Evolutionary conservation across 2,329 filamentous ascomycete genomes (phyloP), one percentile per base, ranked within the genome.

Genomic region (Claviceps spartinae): DNA sequence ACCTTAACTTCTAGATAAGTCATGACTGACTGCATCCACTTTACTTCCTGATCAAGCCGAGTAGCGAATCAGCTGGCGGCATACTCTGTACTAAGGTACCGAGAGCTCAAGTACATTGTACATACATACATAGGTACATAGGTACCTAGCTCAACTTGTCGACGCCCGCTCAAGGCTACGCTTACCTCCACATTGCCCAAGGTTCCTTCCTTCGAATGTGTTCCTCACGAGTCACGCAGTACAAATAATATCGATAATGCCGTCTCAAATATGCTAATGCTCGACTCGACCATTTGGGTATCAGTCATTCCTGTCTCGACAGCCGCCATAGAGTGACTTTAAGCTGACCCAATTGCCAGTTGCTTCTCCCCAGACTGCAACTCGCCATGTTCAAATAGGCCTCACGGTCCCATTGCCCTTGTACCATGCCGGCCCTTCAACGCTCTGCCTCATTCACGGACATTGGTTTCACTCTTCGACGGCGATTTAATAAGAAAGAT

Each of bases 391-490:
- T 30, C 16, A 24, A 41, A 37, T 37, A 20, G 18, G 22, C 5
- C 34, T 22, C 34, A 38, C n/a, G n/a, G 9, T 18, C 41, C 14
- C 13, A 24, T 47, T 6, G 26, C 44, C 9, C 50, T 43, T 49
- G 42, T 60, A 55, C 56, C 53, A 73, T 72, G 70, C 65, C 71
- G 52, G 60, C 63, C 47, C 64, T 77, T 50, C 63, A 68, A 43
- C 69, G 73, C 57, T 67, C 66, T 48, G 69, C 70, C 53, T 79
- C 76, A 44, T 74, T 70, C 60, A 72, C 73, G 53, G 85, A 90
- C 64, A 75, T 89, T 54, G 83, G 86, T 56, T 88, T 88, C 63
- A 87, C 85, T 5, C 70, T 90, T 36, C 78, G 82, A 47, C 76
- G 79, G 22, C 83, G 87, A 49, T 91, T 91, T 67, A 78, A 80